Percentiles rank a stretch among this genome's conserved stretches.
These are phyloP conservation scores for Petunia secreta DNA, from an alignment of 257 asterid genomes.

Conservation along the genomic window DNA sequence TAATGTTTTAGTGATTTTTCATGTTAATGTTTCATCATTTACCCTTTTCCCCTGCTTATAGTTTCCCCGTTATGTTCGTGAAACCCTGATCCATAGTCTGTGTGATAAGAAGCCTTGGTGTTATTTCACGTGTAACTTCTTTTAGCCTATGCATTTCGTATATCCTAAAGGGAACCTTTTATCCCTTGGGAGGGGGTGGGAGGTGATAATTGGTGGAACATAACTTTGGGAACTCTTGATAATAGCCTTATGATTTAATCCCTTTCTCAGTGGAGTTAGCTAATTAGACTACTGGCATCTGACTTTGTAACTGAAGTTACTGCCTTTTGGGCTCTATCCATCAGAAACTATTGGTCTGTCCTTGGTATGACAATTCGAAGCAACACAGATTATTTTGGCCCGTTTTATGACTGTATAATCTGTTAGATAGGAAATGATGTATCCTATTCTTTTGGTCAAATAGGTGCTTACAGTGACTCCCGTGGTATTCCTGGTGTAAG, in stretches of 20 bases:
- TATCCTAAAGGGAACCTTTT: background rate
- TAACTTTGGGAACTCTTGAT: background rate
- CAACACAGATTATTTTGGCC: background rate
- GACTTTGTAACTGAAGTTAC: background rate
- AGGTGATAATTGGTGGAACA: background rate
- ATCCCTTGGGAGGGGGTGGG: background rate
- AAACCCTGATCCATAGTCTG: background rate
- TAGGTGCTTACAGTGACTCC: conserved; percentile 98
- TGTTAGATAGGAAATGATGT: conserved; percentile 19
- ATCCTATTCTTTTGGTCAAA: conserved; percentile 36
- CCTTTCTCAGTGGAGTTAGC: background rate
- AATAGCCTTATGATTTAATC: background rate
- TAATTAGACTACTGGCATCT: background rate
- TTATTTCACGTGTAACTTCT: background rate
- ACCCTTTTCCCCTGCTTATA: background rate
- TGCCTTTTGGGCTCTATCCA: background rate
- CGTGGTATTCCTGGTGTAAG: conserved; percentile 95
- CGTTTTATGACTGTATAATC: background rate
- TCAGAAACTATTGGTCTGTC: background rate
- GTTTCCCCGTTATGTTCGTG: background rate
- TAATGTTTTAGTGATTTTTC: background rate
- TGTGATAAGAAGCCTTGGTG: background rate
- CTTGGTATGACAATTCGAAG: background rate
- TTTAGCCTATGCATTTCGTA: background rate
- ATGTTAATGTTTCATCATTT: conserved; percentile 2